Base-by-base conservation (phyloP, 768 basidiomycete genomes). In the Kwoniella botswanensis region DNA sequence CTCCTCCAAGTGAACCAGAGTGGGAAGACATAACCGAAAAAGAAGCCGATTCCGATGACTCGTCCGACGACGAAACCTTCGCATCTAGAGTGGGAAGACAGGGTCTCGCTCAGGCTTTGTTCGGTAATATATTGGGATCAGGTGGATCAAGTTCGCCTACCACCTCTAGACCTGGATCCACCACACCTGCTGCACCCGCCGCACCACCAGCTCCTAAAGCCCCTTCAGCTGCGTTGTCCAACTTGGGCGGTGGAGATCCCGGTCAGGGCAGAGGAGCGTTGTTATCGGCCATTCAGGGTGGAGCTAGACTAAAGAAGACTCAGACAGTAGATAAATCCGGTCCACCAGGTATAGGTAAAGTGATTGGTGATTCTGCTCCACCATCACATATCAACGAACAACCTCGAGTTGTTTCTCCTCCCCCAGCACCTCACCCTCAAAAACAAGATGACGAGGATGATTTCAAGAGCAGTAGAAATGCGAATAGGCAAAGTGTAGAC, bases 11-110 rank as follows among this genome's bases (percentile, higher is more conserved):
- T 42, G 90, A 92, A 1, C 91, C 92, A 18, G 93, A 93, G 61
- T 95, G 93, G 93, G 93, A 91, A 65, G 89, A 90, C n/a, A 86
- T 93, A 60, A 85, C 88, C 77, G 93, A 94, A 82, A 89, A 88
- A 54, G 88, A 80, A 44, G 80, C 87, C 17, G 77, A 82, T 62
- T 70, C 70, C 9, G 90, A 91, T 75, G 90, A 88, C 72, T 90
- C 89, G 63, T 93, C 93, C 65, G 93, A 94, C 81, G 93, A 94
- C 70, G 56, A 58, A 18, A 85, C 91, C 59, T 86, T 87, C n/a
- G 86, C 86, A 15, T 89, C 88, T 3, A 86, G 94, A 55, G 86
- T 85, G 62, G 88, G 86, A 18, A 87, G 92, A 17, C 87, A 87
- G 68, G 88, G 89, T 65, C 88, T 98, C 50, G 95, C 95, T 7